Evolutionary conservation across 108 stramenopile species (phyloP).

Genomic region (Chaetoceros tenuissimus): DNA sequence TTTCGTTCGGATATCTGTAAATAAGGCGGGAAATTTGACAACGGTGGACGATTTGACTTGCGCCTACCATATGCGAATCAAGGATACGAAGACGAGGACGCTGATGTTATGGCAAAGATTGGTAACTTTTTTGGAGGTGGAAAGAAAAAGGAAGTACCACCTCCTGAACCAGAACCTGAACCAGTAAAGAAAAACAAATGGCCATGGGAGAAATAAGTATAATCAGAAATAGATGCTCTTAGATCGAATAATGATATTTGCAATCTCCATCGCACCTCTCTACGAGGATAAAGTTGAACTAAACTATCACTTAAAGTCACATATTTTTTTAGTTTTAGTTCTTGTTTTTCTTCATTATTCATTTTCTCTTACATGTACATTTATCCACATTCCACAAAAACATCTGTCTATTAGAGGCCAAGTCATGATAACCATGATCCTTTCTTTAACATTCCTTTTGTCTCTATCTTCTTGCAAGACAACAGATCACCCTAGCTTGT

Average conservation of each 20-base stretch:
- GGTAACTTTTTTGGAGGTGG: slow-evolving; percentile 50
- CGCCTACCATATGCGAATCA: slow-evolving; percentile 92
- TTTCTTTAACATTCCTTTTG: no score
- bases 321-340: no score
- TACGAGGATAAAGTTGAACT: no score
- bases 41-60: slow-evolving; percentile 92
- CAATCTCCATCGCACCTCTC: no score
- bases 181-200: slow-evolving; percentile 2
- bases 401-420: no score
- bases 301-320: no score
- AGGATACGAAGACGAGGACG: slow-evolving; percentile 85
- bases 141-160: slow-evolving; percentile 31
- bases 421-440: no score
- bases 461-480: no score
- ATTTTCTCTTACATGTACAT: no score
- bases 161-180: neutral
- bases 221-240: neutral
- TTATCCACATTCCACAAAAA: no score
- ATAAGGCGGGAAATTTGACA: slow-evolving; percentile 82
- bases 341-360: no score
- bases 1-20: neutral
- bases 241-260: neutral
- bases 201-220: slow-evolving; percentile 4
- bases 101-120: slow-evolving; percentile 51
- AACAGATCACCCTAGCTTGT: no score